Base-by-base conservation (phyloP, 768 basidiomycete species). In the Paxillus rubicundulus region DNA sequence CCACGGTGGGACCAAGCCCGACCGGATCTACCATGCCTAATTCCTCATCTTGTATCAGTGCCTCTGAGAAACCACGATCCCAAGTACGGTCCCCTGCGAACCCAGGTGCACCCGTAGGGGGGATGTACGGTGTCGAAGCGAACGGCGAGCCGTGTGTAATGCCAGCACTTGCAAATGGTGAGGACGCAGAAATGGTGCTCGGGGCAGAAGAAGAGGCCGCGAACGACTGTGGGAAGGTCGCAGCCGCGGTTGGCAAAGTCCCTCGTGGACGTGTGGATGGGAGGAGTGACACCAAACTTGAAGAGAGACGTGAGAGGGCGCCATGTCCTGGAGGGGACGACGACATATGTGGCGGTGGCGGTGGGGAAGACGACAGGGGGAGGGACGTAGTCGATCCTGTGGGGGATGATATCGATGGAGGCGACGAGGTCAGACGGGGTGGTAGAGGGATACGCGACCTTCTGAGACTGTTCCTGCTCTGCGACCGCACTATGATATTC, bases 81-180 rank as follows among this genome's bases (percentile, higher is more conserved):
- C 90, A 82, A 10, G 64, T 74, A 14, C 71, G 68, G 43, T 88
- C 87, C 0, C 87, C 87, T 13, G 69, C 74, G 58, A 86, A 91
- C 5, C 89, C 92, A 1, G 91, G 91, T 1, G 91, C 92, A n/a
- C 91, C 84, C 47, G 63, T 71, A 0, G 85, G 77, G 45, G 70
- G 78, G 16, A 72, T 70, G 65, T 77, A 77, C 2, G 72, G 69
- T 30, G 73, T 63, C 9, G 74, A 60, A 0, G 71, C 72, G 51
- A 85, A 85, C 0, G 85, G 82, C 4, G 81, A 77, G 0, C 76
- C 74, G 47, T 82, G 78, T 3, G 72, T 70, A 33, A 72, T 61
- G 1, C 50, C 21, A 10, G 57, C 34, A 9, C 45, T 49, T 18
- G 41, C 21, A 40, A 47, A 63, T 5, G 60, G 51, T n/a, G 61